These are phyloP conservation scores for Macroventuria anomochaeta DNA, from an alignment of 2,329 filamentous ascomycete species.

Conservation along the genomic window DNA sequence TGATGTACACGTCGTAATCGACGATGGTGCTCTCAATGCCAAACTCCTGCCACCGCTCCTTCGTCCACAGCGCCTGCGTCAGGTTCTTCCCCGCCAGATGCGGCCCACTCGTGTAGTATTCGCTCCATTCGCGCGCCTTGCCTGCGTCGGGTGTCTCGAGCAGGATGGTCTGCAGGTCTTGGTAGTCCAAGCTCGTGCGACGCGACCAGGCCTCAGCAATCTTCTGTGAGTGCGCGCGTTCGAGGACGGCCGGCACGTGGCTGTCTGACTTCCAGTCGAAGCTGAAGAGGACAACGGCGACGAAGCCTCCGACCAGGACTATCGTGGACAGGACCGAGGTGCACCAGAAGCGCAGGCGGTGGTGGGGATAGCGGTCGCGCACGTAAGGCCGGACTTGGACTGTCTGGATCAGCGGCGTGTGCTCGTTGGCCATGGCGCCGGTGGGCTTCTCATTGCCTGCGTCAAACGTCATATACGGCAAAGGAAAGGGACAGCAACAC, in stretches of 20 bases:
- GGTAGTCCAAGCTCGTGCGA: slow-evolving; percentile 57
- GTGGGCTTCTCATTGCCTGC: slow-evolving; percentile 36
- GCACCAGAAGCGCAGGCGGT: slow-evolving; percentile 69
- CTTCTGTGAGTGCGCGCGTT: slow-evolving; percentile 30
- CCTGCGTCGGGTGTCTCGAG: slow-evolving; percentile 60
- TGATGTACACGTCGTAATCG: slow-evolving; percentile 59
- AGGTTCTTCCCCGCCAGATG: slow-evolving; percentile 61
- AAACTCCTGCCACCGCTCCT: slow-evolving; percentile 57
- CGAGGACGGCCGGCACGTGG: slow-evolving; percentile 10
- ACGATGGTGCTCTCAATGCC: slow-evolving; percentile 56
- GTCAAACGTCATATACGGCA: slow-evolving; percentile 21
- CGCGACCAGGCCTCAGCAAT: slow-evolving; percentile 50
- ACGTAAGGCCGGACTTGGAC: slow-evolving; percentile 60
- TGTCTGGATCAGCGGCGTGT: slow-evolving; percentile 71
- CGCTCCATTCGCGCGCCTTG: slow-evolving; percentile 58
- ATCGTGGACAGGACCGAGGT: slow-evolving; percentile 59
- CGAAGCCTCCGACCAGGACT: slow-evolving; percentile 48
- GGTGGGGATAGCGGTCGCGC: slow-evolving; percentile 60
- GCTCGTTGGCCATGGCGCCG: slow-evolving; percentile 59
- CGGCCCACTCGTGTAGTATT: slow-evolving; percentile 59
- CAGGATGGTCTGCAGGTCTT: slow-evolving; percentile 63
- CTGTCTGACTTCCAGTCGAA: slow-evolving; percentile 24
- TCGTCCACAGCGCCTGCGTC: slow-evolving; percentile 60
- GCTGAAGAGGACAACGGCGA: slow-evolving; percentile 49
- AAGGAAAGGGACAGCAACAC: background rate